Conservation (phyloP, 345 rosid genomes). For the Melaleuca quinquenervia region DNA sequence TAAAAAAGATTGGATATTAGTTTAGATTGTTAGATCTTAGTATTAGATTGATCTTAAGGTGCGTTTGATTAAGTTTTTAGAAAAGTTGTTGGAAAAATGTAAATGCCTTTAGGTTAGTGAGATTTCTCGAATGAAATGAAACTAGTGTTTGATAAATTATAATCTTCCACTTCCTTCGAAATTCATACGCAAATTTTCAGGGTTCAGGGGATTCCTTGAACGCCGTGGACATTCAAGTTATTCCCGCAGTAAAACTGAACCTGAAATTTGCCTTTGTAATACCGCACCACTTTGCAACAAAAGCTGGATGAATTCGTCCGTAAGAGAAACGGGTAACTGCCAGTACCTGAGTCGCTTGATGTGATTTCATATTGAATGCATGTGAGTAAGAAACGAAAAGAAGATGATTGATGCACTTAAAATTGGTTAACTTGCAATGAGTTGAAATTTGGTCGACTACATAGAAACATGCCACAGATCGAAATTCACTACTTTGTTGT, state of each 20-base stretch:
- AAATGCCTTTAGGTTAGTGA: no score
- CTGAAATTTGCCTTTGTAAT: background rate
- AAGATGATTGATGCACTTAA: background rate
- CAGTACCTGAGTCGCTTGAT: background rate
- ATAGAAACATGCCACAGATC: no score
- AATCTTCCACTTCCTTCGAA: background rate
- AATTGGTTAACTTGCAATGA: no score
- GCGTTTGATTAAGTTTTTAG: no score
- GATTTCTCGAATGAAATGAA: no score
- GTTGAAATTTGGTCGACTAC: no score
- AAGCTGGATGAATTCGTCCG: background rate
- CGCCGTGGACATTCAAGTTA: background rate
- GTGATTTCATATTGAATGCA: background rate
- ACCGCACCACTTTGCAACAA: background rate
- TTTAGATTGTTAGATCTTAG: no score
- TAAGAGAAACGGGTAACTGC: background rate
- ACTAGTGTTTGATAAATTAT: no score
- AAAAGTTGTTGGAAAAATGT: no score
- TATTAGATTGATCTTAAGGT: no score
- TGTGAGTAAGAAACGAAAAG: background rate
- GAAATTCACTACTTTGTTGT: no score
- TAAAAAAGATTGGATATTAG: no score
- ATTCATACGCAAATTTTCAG: background rate
- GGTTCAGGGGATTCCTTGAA: background rate
- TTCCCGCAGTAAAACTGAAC: background rate